phyloP scores from a whole-genome alignment of 1,284 basidiomycete species.

The Cutaneotrichosporon sp. region DNA sequence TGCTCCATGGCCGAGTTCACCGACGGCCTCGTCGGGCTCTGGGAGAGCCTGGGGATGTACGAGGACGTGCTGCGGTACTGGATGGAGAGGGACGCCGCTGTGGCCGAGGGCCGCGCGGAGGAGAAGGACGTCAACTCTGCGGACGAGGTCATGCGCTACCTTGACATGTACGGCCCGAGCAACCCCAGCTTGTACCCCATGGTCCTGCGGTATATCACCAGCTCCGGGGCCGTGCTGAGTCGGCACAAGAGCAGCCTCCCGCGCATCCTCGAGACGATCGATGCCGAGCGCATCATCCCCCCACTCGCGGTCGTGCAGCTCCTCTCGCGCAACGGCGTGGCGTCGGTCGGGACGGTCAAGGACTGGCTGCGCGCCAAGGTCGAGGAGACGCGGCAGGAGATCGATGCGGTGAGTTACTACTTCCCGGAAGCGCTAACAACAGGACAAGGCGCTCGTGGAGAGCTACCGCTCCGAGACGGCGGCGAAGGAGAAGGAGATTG shows the following conservation, averaged over 20 bases:
- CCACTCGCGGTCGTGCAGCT: constrained; percentile 87
- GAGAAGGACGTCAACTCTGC: background rate
- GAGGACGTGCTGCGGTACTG: constrained; percentile 91
- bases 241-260: constrained; percentile 71
- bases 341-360: constrained; percentile 86
- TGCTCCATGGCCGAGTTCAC: constrained; percentile 83
- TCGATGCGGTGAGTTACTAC: constrained; percentile 66
- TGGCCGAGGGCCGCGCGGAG: constrained; percentile 32
- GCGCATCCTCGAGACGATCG: constrained; percentile 71
- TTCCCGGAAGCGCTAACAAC: constrained; percentile 16
- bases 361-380: constrained; percentile 82
- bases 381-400: constrained; percentile 69
- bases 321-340: constrained; percentile 79
- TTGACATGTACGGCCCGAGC: constrained; percentile 70
- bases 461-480: constrained; percentile 85
- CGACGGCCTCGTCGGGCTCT: constrained; percentile 80
- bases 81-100: constrained; percentile 65
- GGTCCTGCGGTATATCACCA: constrained; percentile 87
- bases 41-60: constrained; percentile 94
- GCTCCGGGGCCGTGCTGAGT: constrained; percentile 66
- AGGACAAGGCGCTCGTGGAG: constrained; percentile 80
- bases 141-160: constrained; percentile 67
- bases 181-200: constrained; percentile 81
- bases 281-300: constrained; percentile 77
- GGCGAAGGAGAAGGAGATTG: constrained; percentile 77